Base-by-base conservation (phyloP, 108 stramenopile genomes). In the Nannochloropsis salina region DNA sequence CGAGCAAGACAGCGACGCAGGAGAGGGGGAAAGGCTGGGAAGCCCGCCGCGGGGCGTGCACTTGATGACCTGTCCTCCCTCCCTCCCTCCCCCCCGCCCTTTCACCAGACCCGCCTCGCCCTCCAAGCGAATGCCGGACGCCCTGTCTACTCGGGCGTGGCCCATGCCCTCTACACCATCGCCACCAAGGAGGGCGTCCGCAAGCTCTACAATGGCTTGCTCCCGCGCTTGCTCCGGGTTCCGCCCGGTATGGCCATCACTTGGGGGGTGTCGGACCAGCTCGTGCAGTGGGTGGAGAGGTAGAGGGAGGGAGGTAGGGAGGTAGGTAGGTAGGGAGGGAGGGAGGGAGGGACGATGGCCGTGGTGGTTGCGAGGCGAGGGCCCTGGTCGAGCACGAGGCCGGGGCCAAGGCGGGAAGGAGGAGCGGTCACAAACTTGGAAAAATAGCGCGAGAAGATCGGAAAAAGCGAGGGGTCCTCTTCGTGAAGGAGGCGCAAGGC, bases 151-250 rank as follows among this genome's bases (percentile, higher is more conserved):
- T 20, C 61, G 61, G 61, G 61, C 61, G 61, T 74, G 61, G 61
- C 61, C 61, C 61, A 74, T 74, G 61, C 61, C 20, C 61, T 74
- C 61, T 74, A 74, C 4, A 74, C 61, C 61, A 74, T 74, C 61
- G 61, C 61, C 61, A 74, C 61, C 20, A 15, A 74, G n/a, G 61
- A 74, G n/a, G 61, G 61, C 4, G n/a, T 74, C 61, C 61, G 20
- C n/a, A 74, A 15, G 20, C 61, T 74, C 3, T 74, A 74, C 61
- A 15, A n/a, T 5, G 61, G 61, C 61, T 74, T 74, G 61, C 61
- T 74, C n/a, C 61, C 61, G 3, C 61, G 61, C 61, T n/a, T 74
- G 20, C 61, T 74, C 20, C 61, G 61, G 4, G 61, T 74, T 15
- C 61, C 61, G n/a, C 61, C 61, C 3, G 61, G 61, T n/a, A 74